phyloP scores from a whole-genome alignment of 179 eudicot species.

The Silene noctiflora region DNA sequence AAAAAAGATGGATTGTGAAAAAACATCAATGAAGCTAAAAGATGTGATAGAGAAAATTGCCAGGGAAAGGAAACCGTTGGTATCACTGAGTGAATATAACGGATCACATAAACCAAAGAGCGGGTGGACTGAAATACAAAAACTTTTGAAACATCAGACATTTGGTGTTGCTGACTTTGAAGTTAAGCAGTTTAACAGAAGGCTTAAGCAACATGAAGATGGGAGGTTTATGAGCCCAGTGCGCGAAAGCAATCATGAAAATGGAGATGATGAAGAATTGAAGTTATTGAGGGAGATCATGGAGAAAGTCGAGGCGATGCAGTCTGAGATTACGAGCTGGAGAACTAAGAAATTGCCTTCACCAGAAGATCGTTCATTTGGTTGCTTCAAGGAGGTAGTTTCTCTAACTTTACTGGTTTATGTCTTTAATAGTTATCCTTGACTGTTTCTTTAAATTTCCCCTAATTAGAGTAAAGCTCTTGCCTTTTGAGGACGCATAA shows the following conservation, averaged over 20 bases:
- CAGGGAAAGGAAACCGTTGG: constrained; percentile 30
- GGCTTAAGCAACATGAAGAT: constrained; percentile 54
- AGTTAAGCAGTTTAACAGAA: constrained; percentile 39
- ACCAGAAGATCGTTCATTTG: constrained; percentile 35
- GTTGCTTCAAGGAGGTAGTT: constrained; percentile 55
- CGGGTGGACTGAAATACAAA: constrained; percentile 27
- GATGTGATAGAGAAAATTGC: constrained; percentile 27
- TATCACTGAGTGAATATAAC: constrained; percentile 27
- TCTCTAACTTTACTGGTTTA: not conserved
- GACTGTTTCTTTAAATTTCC: no score
- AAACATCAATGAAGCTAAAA: constrained; percentile 18
- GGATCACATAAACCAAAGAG: constrained; percentile 29
- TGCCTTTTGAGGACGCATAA: no score
- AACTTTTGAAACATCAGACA: constrained; percentile 34
- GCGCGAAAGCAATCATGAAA: constrained; percentile 28
- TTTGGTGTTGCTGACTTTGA: constrained; percentile 37
- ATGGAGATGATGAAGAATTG: constrained; percentile 48
- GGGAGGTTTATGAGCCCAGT: constrained; percentile 33
- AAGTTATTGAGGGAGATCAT: constrained; percentile 59
- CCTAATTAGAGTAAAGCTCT: no score
- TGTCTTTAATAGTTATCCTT: not conserved
- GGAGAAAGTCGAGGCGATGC: constrained; percentile 52
- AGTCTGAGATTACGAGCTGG: constrained; percentile 50
- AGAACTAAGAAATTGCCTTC: constrained; percentile 35
- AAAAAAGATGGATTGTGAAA: constrained; percentile 35